Evolutionary conservation across 2,329 filamentous ascomycete genomes (phyloP), one percentile per base, ranked within the genome.

Genomic region (Hymenoscyphus repandus): DNA sequence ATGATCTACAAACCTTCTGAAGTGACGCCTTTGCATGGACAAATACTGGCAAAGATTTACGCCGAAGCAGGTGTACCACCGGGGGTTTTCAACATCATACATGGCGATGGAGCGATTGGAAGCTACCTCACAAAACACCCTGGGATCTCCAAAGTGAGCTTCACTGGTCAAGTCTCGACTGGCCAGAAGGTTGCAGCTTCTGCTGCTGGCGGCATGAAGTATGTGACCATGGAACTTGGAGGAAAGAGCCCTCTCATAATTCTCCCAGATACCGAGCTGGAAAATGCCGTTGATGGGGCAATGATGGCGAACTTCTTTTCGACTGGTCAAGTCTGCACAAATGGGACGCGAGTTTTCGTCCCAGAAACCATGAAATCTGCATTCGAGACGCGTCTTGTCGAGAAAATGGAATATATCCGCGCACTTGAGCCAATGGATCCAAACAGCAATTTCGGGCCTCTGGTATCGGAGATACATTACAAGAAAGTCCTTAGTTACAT

Each of bases 251-350:
- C 90, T 0, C 74, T 90, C 38, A 74, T 96, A 45, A 76, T 96
- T 42, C 80, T 95, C 1, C 87, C 88, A 1, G 90, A 95, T 63
- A 87, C 86, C 13, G 81, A 89, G 46, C 69, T 92, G 17, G 83
- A 88, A 41, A 80, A 82, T 62, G 90, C 90, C n/a, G 90, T 89
- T 32, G 85, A 95, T 63, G 86, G 88, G 30, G 90, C 89, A 56
- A 91, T 95, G 86, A 89, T 95, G 76, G 90, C 90, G 61, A 95
- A 95, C 69, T 95, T 95, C 72, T 95, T 88, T 75, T 90, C 86
- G 58, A 88, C 87, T 0, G 90, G 90, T 30, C 90, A 96, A 69
- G 90, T 95, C 45, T 96, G 90, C 77, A 95, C 90, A 45, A 95
- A 95, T 67, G 90, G 90, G 45, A 95, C 90, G 1, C 78, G 90